These are phyloP conservation scores for Venturia effusa DNA, from an alignment of 2,329 filamentous ascomycete species.

Conservation along the genomic window DNA sequence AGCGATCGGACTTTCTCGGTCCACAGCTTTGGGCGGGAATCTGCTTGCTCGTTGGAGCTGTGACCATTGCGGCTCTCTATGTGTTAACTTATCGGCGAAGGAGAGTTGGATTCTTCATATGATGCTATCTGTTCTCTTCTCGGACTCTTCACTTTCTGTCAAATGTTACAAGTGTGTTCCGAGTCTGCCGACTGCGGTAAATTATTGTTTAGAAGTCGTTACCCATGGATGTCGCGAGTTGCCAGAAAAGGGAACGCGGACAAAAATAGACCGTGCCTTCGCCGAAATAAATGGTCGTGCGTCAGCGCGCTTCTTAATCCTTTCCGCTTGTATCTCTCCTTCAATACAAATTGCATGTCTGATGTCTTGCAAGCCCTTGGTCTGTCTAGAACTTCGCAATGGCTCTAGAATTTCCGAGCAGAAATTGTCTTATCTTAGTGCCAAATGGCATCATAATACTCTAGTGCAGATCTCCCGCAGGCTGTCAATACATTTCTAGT, in stretches of 20 bases:
- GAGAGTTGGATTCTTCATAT: not conserved
- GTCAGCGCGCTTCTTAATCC: too few relatives aligned
- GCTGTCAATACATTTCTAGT: not conserved
- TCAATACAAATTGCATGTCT: too few relatives aligned
- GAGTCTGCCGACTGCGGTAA: too few relatives aligned
- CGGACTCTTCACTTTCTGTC: too few relatives aligned
- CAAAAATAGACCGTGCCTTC: too few relatives aligned
- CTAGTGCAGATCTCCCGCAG: not conserved
- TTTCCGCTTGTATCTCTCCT: too few relatives aligned
- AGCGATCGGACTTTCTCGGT: constrained; percentile 19
- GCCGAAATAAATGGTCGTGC: too few relatives aligned
- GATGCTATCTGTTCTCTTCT: too few relatives aligned
- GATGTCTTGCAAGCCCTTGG: too few relatives aligned
- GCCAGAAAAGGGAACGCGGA: constrained; percentile 49
- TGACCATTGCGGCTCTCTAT: not conserved
- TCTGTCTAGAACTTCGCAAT: too few relatives aligned
- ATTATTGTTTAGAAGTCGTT: too few relatives aligned
- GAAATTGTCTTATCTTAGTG: not conserved
- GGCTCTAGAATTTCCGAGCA: not conserved
- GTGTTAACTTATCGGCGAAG: not conserved
- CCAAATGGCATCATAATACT: not conserved
- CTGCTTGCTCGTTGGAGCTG: constrained; percentile 21
- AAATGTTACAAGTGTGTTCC: too few relatives aligned
- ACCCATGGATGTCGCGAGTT: constrained; percentile 37
- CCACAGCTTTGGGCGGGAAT: constrained; percentile 25